Percentiles rank a stretch among this genome's conserved stretches.
These are phyloP conservation scores for Entamoeba dispar DNA, from an alignment of 208 protist species.

Conservation along the genomic window DNA sequence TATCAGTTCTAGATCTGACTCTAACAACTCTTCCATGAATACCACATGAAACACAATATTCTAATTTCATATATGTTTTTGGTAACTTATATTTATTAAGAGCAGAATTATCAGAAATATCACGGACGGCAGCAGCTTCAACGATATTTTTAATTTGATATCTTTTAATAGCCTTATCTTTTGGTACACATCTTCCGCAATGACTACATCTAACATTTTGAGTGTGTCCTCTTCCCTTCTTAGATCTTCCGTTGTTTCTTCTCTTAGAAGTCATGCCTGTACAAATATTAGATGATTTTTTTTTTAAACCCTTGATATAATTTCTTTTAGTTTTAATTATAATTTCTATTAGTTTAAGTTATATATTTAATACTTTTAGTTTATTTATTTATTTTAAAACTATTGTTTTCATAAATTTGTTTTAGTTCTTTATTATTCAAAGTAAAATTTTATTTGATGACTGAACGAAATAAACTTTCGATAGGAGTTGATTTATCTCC, in stretches of 20 bases:
- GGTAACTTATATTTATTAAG: conserved; percentile 57
- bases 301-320: neutral
- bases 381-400: no score
- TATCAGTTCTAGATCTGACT: conserved; percentile 42
- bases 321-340: no score
- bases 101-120: conserved; percentile 40
- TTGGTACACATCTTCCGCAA: conserved; percentile 49
- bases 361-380: no score
- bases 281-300: neutral
- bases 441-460: no score
- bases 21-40: conserved; percentile 88
- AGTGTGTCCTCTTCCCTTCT: conserved; percentile 47
- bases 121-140: conserved; percentile 69
- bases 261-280: conserved; percentile 50
- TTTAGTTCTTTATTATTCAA: no score
- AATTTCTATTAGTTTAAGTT: no score
- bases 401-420: no score
- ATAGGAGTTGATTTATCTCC: no score
- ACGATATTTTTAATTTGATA: conserved; percentile 82
- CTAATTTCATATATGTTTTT: conserved; percentile 93
- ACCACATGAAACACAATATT: conserved; percentile 95
- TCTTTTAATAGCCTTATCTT: conserved; percentile 85
- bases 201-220: conserved; percentile 50
- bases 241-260: conserved; percentile 49
- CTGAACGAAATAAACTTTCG: no score